phyloP scores from a whole-genome alignment of 495 filamentous ascomycete species.

The Trichocladium antarcticum region DNA sequence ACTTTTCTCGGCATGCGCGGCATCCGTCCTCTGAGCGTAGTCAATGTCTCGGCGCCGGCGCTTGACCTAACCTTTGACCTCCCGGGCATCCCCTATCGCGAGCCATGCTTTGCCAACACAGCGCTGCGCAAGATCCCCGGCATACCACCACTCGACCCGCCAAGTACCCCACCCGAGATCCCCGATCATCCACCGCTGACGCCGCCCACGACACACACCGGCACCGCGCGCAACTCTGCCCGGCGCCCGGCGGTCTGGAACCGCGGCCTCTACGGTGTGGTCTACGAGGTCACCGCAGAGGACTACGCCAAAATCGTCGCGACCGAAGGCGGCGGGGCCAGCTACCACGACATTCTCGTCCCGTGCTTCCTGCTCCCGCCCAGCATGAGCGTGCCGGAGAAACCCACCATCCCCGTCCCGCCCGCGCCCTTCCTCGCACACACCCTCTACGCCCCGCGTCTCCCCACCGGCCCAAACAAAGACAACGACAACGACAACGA shows the following conservation, averaged over 20 bases:
- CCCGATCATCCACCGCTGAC: conserved; percentile 6
- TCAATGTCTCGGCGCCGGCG: conserved; percentile 69
- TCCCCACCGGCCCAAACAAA: conserved; percentile 21
- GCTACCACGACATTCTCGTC: conserved; percentile 74
- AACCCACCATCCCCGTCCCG: conserved; percentile 27
- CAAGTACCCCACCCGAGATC: conserved; percentile 25
- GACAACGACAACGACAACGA: conserved; percentile 14
- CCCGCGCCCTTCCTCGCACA: conserved; percentile 37
- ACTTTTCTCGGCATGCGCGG: conserved; percentile 66
- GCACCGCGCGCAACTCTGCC: conserved; percentile 21
- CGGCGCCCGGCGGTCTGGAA: conserved; percentile 43
- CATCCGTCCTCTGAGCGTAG: conserved; percentile 64
- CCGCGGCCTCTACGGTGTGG: conserved; percentile 78
- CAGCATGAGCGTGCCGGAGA: conserved; percentile 31
- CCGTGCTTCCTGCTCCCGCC: conserved; percentile 58
- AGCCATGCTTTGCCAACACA: conserved; percentile 89
- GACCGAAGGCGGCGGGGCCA: conserved; percentile 75
- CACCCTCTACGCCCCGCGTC: conserved; percentile 34
- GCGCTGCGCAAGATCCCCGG: conserved; percentile 40
- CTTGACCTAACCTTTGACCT: conserved; percentile 75
- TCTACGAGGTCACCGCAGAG: conserved; percentile 75
- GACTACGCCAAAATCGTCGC: conserved; percentile 83
- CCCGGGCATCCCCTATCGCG: conserved; percentile 70
- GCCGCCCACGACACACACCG: conserved; percentile 15
- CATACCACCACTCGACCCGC: conserved; percentile 23